These are phyloP conservation scores for Rubroboletus pulcherrimus DNA, from an alignment of 768 basidiomycete genomes.

Conservation along the genomic window DNA sequence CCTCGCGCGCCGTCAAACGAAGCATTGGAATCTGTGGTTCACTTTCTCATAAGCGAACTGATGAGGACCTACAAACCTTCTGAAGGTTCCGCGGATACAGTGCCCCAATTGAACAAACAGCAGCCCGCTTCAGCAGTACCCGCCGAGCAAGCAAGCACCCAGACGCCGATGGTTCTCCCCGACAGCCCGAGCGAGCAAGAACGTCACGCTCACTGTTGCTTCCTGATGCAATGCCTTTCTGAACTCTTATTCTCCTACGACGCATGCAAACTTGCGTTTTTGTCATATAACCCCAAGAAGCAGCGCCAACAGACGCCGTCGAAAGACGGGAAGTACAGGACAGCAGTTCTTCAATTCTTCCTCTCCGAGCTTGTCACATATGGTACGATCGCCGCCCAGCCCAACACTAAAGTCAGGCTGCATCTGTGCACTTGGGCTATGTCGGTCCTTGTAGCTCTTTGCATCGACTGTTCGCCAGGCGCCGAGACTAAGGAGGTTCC, in stretches of 20 bases:
- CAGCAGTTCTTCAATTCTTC: slow-evolving; percentile 72
- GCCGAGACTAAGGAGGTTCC: slow-evolving; percentile 75
- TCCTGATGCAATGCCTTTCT: slow-evolving; percentile 88
- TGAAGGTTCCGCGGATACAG: slow-evolving; percentile 27
- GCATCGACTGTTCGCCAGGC: slow-evolving; percentile 71
- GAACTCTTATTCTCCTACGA: slow-evolving; percentile 94
- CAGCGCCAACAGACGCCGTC: slow-evolving; percentile 49
- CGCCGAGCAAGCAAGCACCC: slow-evolving; percentile 17
- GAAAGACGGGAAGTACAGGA: slow-evolving; percentile 68
- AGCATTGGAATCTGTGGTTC: slow-evolving; percentile 55
- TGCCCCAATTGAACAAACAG: slow-evolving; percentile 14
- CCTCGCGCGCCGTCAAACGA: slow-evolving; percentile 34
- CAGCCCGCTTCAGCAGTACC: slow-evolving; percentile 1
- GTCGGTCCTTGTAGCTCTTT: slow-evolving; percentile 89
- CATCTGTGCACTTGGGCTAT: slow-evolving; percentile 81
- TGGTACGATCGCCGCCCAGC: slow-evolving; percentile 63
- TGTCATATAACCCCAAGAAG: slow-evolving; percentile 71
- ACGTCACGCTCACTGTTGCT: slow-evolving; percentile 58
- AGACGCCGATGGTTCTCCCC: slow-evolving; percentile 7
- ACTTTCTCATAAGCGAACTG: slow-evolving; percentile 71
- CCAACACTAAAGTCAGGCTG: slow-evolving; percentile 51
- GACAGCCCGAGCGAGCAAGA: slow-evolving; percentile 23
- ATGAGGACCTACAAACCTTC: slow-evolving; percentile 55
- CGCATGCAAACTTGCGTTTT: slow-evolving; percentile 81
- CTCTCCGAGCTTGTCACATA: slow-evolving; percentile 81